phyloP scores from a whole-genome alignment of 768 basidiomycete species.

The Russula sp. region DNA sequence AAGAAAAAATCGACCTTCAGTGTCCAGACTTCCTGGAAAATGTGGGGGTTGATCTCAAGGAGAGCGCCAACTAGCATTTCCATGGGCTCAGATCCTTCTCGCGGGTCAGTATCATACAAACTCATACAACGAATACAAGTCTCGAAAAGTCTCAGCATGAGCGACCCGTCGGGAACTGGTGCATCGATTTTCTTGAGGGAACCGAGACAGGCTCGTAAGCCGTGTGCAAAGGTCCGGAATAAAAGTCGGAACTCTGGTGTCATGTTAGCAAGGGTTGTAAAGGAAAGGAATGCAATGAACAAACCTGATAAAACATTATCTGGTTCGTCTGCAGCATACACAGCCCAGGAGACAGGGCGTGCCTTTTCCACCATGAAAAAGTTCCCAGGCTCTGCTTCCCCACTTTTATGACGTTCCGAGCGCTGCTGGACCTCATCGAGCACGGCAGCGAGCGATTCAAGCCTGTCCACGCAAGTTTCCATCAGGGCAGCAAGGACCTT shows the following conservation, averaged over 20 bases:
- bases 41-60: slow-evolving; percentile 78
- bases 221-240: slow-evolving; percentile 84
- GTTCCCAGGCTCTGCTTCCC: slow-evolving; percentile 41
- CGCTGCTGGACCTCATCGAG: slow-evolving; percentile 50
- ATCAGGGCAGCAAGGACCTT: slow-evolving; percentile 70
- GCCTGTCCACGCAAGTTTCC: slow-evolving; percentile 76
- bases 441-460: slow-evolving; percentile 71
- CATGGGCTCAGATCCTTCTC: slow-evolving; percentile 69
- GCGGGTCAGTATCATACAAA: slow-evolving; percentile 67
- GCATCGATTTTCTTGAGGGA: slow-evolving; percentile 77
- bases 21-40: slow-evolving; percentile 96
- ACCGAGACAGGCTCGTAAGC: slow-evolving; percentile 72
- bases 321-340: slow-evolving; percentile 73
- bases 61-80: slow-evolving; percentile 77
- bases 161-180: slow-evolving; percentile 73
- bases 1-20: slow-evolving; percentile 90
- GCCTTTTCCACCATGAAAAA: slow-evolving; percentile 73
- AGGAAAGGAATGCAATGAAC: slow-evolving; percentile 25
- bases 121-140: slow-evolving; percentile 79
- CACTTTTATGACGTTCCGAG: slow-evolving; percentile 41
- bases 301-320: slow-evolving; percentile 78
- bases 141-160: slow-evolving; percentile 84
- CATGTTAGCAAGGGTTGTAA: slow-evolving; percentile 15
- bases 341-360: slow-evolving; percentile 73
- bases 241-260: slow-evolving; percentile 73